Percentiles rank a stretch among this genome's conserved stretches.
phyloP scores from a whole-genome alignment of 208 protist genomes.

The Trypanosoma vivax region DNA sequence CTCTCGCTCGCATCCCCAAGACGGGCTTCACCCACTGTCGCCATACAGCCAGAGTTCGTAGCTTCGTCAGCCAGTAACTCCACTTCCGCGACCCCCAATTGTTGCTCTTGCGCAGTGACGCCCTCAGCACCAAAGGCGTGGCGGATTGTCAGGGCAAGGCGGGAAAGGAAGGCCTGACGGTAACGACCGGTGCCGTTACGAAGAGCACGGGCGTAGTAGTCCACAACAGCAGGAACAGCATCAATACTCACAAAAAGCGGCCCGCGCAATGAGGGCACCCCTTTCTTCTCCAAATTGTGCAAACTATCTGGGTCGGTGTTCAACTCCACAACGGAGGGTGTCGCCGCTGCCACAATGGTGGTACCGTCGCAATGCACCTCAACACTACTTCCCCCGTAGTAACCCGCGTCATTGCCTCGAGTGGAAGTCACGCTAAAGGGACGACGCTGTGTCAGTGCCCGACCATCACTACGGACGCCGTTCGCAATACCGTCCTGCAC shows the following conservation, averaged over 20 bases:
- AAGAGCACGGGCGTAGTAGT: slow-evolving; percentile 50
- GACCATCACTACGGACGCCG: slow-evolving; percentile 69
- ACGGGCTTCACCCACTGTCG: slow-evolving; percentile 1
- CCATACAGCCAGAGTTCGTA: slow-evolving; percentile 1
- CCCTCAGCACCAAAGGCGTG: slow-evolving; percentile 58
- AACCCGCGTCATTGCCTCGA: neutral
- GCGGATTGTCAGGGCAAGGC: slow-evolving; percentile 45
- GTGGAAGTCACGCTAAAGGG: slow-evolving; percentile 26
- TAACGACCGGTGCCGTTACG: slow-evolving; percentile 44
- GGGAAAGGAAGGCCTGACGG: slow-evolving; percentile 50
- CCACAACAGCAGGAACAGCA: slow-evolving; percentile 51
- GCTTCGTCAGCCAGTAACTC: slow-evolving; percentile 27
- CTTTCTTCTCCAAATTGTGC: neutral
- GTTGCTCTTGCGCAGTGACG: slow-evolving; percentile 41
- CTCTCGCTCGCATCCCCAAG: neutral
- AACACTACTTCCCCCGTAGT: slow-evolving; percentile 56
- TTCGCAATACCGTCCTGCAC: slow-evolving; percentile 66
- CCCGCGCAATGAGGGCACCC: slow-evolving; percentile 20
- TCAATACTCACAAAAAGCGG: slow-evolving; percentile 66
- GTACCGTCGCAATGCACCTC: slow-evolving; percentile 49
- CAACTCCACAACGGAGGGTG: slow-evolving; percentile 55
- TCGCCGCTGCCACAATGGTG: slow-evolving; percentile 52
- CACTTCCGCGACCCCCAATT: slow-evolving; percentile 58
- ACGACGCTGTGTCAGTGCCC: slow-evolving; percentile 71
- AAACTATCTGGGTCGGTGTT: neutral